Evolutionary conservation across 2,329 filamentous ascomycete genomes (phyloP), one percentile per base, ranked within the genome.

Genomic region (Talaromyces sp.): DNA sequence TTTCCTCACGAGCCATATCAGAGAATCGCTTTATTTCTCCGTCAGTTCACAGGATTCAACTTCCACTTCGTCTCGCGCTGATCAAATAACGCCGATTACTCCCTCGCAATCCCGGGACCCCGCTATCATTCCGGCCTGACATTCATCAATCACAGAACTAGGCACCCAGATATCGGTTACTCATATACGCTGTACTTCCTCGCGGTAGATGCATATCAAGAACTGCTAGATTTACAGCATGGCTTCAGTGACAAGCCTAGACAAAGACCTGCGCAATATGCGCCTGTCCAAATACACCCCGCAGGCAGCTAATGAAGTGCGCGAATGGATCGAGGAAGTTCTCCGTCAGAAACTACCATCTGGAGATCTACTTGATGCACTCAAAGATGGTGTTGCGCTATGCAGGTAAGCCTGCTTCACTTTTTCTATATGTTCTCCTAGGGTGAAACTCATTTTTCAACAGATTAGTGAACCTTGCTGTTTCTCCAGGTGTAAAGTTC

Each of bases 271-370:
- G 85, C 89, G 90, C 81, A 91, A 87, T 73, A 76, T 97, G 82
- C 92, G 94, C 75, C 81, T 96, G 68, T 89, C 92, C 61, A 89
- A 93, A 77, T 97, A 96, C 77, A 97, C 93, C 1, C 91, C 91
- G 21, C 85, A 88, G 66, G 92, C 92, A 40, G 92, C 91, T 53
- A 90, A 90, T 66, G 92, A 97, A 77, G 88, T 85, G 19, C 86
- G 87, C 48, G 74, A 79, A 63, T 99, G 94, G 91, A 92, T 99
- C 63, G 91, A 97, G 73, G 82, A 85, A 39, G 81, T 85, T 1
- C 77, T 99, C 35, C 89, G 88, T 62, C 87, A 92, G 70, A 83
- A 80, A 53, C 79, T 97, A 57, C 78, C 88, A 0, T 75, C 83
- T 6, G 82, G 83, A 31, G 94, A 99, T 74, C 80, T 99, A 52